Conservation (phyloP, 768 basidiomycete species). For the Suillus luteus region DNA sequence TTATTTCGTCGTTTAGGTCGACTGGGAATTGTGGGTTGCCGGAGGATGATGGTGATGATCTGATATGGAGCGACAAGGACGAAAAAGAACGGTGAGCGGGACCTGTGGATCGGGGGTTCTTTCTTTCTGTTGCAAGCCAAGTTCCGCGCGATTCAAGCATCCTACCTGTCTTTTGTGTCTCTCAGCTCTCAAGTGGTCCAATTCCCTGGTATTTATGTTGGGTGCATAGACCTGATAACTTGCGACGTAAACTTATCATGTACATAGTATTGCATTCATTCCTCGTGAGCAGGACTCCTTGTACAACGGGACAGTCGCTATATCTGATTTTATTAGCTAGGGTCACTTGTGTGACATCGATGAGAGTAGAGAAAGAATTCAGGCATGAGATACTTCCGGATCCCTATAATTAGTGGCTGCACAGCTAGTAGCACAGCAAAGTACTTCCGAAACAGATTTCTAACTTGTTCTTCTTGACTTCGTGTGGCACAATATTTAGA, state of each 20-base stretch:
- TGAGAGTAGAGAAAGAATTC: too few species aligned
- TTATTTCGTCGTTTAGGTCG: conserved; percentile 18
- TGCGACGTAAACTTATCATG: neutral
- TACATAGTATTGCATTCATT: too few species aligned
- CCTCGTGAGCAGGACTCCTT: neutral
- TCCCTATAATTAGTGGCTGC: too few species aligned
- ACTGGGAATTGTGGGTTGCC: conserved; percentile 49
- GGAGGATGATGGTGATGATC: conserved; percentile 52
- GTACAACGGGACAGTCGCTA: neutral
- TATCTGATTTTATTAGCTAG: too few species aligned
- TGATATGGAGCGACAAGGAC: conserved; percentile 56
- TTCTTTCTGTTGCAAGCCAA: neutral
- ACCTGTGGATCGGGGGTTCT: neutral
- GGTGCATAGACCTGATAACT: neutral
- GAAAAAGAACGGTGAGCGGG: conserved; percentile 21
- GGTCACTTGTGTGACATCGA: too few species aligned
- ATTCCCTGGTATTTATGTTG: neutral
- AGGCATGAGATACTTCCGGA: too few species aligned
- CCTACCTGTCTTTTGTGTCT: too few species aligned
- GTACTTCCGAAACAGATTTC: too few species aligned
- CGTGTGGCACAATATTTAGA: too few species aligned
- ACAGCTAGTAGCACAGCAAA: too few species aligned
- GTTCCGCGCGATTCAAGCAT: neutral
- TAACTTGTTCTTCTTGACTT: too few species aligned
- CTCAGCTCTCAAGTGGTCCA: neutral